Evolutionary conservation across 148 eudicot species (phyloP).

Genomic region (Dysphania ambrosioides): DNA sequence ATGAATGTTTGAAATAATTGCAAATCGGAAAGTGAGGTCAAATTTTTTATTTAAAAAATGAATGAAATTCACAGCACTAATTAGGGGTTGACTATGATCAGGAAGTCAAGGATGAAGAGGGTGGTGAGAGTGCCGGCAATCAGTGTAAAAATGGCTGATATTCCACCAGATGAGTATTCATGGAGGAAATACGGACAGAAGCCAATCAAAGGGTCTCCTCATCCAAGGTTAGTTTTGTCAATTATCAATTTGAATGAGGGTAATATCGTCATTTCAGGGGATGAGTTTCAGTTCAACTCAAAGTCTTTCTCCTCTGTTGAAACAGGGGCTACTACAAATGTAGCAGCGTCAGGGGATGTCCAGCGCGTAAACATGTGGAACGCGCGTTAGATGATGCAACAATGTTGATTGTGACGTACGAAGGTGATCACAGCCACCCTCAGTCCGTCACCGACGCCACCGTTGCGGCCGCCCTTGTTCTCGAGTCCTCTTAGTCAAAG

Average conservation of each 20-base stretch:
- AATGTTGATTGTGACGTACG: conserved; percentile 84
- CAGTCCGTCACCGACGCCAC: conserved; percentile 46
- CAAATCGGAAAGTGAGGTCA: not conserved
- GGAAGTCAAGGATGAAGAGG: conserved; percentile 77
- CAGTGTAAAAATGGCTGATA: conserved; percentile 82
- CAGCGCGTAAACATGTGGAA: conserved; percentile 91
- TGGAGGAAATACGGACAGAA: conserved; percentile 99
- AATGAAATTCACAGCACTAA: not conserved
- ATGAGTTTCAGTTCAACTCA: not conserved
- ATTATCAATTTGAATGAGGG: not conserved
- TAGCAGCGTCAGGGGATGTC: conserved; percentile 86
- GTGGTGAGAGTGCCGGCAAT: conserved; percentile 79
- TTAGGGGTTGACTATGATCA: conserved; percentile 24
- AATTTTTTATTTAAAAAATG: no score
- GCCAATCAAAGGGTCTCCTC: conserved; percentile 96
- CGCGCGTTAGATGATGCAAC: conserved; percentile 71
- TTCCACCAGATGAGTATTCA: conserved; percentile 91
- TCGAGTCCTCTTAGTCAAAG: conserved; percentile 53
- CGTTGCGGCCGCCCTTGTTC: conserved; percentile 53
- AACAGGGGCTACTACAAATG: conserved; percentile 96
- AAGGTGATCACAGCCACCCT: conserved; percentile 89
- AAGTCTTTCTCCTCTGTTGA: not conserved
- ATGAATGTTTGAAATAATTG: no score
- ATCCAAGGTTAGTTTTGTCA: conserved; percentile 57
- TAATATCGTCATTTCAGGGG: no score